Evolutionary conservation across 352 stramenopile species (phyloP).

Genomic region (Globisporangium solare): DNA sequence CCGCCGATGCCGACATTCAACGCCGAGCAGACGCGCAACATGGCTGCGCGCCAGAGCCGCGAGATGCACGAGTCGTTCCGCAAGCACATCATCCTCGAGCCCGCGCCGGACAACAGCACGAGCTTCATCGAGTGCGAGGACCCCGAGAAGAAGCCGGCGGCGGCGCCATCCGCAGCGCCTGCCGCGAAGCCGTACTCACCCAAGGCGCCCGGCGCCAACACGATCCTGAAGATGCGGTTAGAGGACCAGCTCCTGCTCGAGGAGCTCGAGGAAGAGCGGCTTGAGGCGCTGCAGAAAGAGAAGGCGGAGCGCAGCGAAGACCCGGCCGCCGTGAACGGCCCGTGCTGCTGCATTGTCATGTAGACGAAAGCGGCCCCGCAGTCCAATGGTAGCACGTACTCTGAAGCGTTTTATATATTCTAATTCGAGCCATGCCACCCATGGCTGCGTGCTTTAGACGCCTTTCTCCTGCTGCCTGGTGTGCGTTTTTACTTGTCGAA

Average conservation of each 20-base stretch:
- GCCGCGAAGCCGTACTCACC: conserved; percentile 60
- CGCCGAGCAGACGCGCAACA: conserved; percentile 12
- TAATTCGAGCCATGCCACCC: no score
- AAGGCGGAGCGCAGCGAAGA: conserved; percentile 20
- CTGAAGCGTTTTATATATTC: no score
- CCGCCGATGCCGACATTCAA: conserved; percentile 2
- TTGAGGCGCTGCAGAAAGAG: conserved; percentile 49
- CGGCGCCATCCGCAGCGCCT: conserved; percentile 15
- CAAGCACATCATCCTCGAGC: conserved; percentile 60
- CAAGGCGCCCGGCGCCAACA: conserved; percentile 46
- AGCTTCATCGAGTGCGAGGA: conserved; percentile 62
- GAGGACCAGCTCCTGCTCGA: conserved; percentile 53
- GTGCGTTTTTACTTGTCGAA: conserved; percentile 70
- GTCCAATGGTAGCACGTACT: no score
- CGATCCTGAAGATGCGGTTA: conserved; percentile 68
- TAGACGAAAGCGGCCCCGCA: conserved; percentile 12
- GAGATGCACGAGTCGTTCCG: conserved; percentile 42
- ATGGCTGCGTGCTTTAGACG: no score
- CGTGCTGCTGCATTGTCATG: conserved; percentile 67
- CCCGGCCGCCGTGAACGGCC: conserved; percentile 19
- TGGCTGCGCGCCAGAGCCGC: conserved; percentile 19
- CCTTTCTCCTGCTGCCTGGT: no score
- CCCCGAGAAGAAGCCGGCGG: conserved; percentile 21
- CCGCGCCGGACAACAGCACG: conserved; percentile 42
- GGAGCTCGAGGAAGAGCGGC: conserved; percentile 53